Evolutionary conservation across 2,329 filamentous ascomycete species (phyloP).

Genomic region (Graphilbum fragrans): DNA sequence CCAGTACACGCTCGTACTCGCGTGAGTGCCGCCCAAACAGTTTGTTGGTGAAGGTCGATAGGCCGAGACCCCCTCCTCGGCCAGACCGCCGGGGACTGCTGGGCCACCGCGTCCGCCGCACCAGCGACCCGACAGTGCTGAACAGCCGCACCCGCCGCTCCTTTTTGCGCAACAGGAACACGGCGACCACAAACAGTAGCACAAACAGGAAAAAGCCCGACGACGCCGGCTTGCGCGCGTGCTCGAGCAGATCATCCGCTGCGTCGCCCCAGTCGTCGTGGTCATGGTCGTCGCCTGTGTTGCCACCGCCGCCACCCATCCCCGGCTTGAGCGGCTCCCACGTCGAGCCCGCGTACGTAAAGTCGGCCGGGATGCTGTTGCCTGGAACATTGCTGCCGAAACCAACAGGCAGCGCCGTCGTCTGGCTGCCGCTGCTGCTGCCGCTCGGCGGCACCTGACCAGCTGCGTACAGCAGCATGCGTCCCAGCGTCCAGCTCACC

Average conservation of each 20-base stretch:
- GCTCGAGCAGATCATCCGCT: conserved; percentile 48
- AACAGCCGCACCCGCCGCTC: conserved; percentile 57
- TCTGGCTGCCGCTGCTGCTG: conserved; percentile 20
- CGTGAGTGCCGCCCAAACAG: conserved; percentile 43
- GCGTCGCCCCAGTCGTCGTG: conserved; percentile 42
- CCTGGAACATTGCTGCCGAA: conserved; percentile 75
- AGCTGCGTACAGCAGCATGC: conserved; percentile 89
- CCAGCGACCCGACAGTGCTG: conserved; percentile 32
- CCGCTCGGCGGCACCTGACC: conserved; percentile 61
- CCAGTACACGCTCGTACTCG: conserved; percentile 73
- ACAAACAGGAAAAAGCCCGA: conserved; percentile 69
- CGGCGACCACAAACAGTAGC: conserved; percentile 56
- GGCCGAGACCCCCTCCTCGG: conserved; percentile 28
- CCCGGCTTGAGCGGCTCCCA: conserved; percentile 30
- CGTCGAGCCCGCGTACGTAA: conserved; percentile 65
- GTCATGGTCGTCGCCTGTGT: conserved; percentile 36
- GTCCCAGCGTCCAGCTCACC: conserved; percentile 93
- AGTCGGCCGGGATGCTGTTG: conserved; percentile 54
- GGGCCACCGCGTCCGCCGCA: conserved; percentile 29
- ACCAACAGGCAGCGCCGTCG: conserved; percentile 58
- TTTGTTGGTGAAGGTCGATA: conserved; percentile 43
- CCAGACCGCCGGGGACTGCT: conserved; percentile 25
- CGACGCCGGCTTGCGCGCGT: conserved; percentile 53
- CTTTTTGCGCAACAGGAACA: conserved; percentile 67
- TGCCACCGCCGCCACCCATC: conserved; percentile 43